Evolutionary conservation across 2,329 filamentous ascomycete species (phyloP), one percentile per base, ranked within the genome.

Genomic region (Karstenula rhodostoma): DNA sequence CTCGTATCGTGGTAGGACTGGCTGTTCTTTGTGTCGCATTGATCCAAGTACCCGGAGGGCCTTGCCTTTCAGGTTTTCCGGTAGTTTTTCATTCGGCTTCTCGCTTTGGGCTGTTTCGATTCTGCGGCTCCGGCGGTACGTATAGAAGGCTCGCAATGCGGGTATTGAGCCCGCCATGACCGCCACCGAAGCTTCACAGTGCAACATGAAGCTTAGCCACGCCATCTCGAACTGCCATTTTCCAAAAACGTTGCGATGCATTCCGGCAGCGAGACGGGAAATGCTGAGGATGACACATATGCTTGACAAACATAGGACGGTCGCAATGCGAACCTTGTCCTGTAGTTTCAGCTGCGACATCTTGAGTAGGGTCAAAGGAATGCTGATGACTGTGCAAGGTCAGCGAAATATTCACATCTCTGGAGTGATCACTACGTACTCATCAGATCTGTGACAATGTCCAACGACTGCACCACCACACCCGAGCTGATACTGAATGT

Each of bases 381-480:
- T 60, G 15, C 53, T 55, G 42, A 65, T 62, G 13, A 65, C 60
- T 65, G 42, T 1, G 19, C 25, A 29, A 9, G 8, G 25, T 60
- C 22, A 63, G 58, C 37, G n/a, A 37, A 29, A 10, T 17, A n/a
- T 44, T 19, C 1, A 10, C 33, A 35, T 35, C 8, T 35, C 17
- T 22, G 5, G 9, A n/a, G 25, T 10, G 19, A 12, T 17, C 19
- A 15, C n/a, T 13, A 43, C 55, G 1, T 58, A 65, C 62, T 62
- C 63, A 65, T 65, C 8, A 62, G 48, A 48, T 62, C 60, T 12
- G 60, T 65, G 6, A 56, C 40, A 22, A 65, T 62, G 27, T 65
- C 60, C n/a, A 63, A 50, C 10, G 48, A 23, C 25, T 61, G 56
- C n/a, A 60, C 54, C 5, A 60, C 56, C 12, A 61, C 56, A 4